Base-by-base conservation (phyloP, 2,329 filamentous ascomycete species). In the Sporothrix dimorphospora region DNA sequence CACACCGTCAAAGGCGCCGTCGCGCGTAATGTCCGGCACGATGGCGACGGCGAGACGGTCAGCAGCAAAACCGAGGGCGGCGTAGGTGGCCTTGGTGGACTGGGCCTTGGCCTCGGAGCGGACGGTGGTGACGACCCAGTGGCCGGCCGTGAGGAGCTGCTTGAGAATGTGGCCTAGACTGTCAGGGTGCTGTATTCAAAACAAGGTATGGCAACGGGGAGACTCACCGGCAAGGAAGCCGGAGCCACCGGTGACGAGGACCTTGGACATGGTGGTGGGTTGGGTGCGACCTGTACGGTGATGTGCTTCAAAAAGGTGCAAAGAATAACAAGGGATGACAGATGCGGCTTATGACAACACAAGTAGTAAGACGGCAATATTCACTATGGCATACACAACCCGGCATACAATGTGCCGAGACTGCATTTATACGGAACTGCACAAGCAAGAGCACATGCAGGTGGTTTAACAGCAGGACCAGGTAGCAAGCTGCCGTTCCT, bases 31-130 rank as follows among this genome's bases (percentile, higher is more conserved):
- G 38, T 69, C 67, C 6, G 51, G 34, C 4, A 69, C 67, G 19
- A 69, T 34, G 21, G 55, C 12, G 38, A 69, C 38, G 3, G 34
- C 51, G 16, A 69, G 38, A 8, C 55, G 51, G 21, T 69, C 67
- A 7, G 30, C 16, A 4, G 30, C 14, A 9, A 53, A 53, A 12
- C 49, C 57, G n/a, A 63, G 57, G 4, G 14, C 57, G 30, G 30
- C 59, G 45, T 4, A 63, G 4, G 59, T 63, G 30, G 57, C 59
- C n/a, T 38, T 9, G 27, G 59, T 63, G 4, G 59, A 38, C 34
- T 63, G 59, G 8, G 51, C 68, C 68, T 70, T 61, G 68, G 68
- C 40, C 19, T 57, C 68, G 3, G 68, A 70, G 16, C 68, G 68
- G 21, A 70, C 68, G 2, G 53, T 70, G 14, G 68, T 70, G 24